Evolutionary conservation across 2,329 filamentous ascomycete species (phyloP), one percentile per base, ranked within the genome.

Genomic region (Fusarium torreyae): DNA sequence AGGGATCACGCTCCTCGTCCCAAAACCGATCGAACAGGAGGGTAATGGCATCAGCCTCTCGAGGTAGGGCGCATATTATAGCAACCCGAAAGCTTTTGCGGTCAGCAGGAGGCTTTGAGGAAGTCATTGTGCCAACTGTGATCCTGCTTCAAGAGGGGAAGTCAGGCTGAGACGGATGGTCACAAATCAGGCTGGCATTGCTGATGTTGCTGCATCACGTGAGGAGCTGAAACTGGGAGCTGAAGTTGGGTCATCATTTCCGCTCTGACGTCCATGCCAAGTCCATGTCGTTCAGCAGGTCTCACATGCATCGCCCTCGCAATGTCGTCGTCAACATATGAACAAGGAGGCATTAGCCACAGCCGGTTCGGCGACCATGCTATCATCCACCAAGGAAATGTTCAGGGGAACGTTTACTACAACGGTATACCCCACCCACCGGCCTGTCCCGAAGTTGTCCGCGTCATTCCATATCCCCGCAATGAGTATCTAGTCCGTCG

Each of bases 401-500:
- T 58, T 24, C 40, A 58, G 1, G 48, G 39, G 3, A 39, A 65
- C 15, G 46, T 68, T 1, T 22, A 66, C 8, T 63, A 58, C 33
- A 14, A 31, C 11, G 2, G 9, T 8, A 3, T 11, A 15, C 49
- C 56, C 42, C 45, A 51, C 57, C 43, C 10, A 8, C 3, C 49
- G 43, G 56, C 52, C 62, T 48, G 42, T 24, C 2, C 62, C 34
- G 56, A 20, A 51, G 57, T 51, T 18, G n/a, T 63, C n/a, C 52
- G 60, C 22, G 48, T 62, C 15, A 68, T 72, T 6, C 73, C 71
- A 5, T 74, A 70, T 61, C 64, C 67, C 33, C 72, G 62, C 43
- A 77, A 77, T 31, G 59, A 74, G 36, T 66, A 75, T 50, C n/a
- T 75, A 1, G 62, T 76, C 11, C 15, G 69, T 40, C 70, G 75